Conservation (phyloP, 495 filamentous ascomycete genomes). For the Penicillium robsamsonii region DNA sequence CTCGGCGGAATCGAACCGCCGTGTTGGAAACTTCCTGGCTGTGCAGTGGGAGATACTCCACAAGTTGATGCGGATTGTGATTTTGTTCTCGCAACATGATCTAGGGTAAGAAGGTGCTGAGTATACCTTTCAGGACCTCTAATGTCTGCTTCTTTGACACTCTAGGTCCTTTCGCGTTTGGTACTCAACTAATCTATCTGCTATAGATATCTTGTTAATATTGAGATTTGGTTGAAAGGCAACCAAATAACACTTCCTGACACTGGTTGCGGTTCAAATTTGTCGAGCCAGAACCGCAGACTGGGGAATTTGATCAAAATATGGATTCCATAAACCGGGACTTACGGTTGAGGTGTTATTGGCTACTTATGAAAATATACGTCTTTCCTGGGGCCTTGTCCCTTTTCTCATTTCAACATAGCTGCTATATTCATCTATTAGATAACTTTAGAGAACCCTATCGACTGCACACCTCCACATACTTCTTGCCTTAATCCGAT, state of each 20-base stretch:
- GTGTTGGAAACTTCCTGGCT: background rate
- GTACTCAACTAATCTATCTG: background rate
- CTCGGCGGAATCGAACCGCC: background rate
- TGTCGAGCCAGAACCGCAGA: background rate
- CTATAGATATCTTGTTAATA: background rate
- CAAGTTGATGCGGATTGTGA: background rate
- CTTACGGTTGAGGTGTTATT: background rate
- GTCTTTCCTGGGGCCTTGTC: background rate
- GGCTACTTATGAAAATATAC: background rate
- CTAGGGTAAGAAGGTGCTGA: background rate
- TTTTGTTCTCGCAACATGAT: background rate
- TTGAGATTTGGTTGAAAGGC: background rate
- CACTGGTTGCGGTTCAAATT: background rate
- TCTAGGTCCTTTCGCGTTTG: background rate
- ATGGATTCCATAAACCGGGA: background rate
- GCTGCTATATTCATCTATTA: background rate
- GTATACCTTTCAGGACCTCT: background rate
- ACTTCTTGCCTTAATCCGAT: background rate
- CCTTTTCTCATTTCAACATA: background rate
- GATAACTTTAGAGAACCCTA: background rate
- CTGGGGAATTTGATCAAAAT: background rate
- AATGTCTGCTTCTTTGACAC: background rate
- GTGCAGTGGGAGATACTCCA: background rate
- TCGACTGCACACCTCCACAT: background rate
- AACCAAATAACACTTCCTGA: background rate